A percentile compares a stretch with the other conserved stretches of the same genome.
Evolutionary conservation across 495 filamentous ascomycete genomes (phyloP).

Genomic region (Hypoxylon crocopeplum): DNA sequence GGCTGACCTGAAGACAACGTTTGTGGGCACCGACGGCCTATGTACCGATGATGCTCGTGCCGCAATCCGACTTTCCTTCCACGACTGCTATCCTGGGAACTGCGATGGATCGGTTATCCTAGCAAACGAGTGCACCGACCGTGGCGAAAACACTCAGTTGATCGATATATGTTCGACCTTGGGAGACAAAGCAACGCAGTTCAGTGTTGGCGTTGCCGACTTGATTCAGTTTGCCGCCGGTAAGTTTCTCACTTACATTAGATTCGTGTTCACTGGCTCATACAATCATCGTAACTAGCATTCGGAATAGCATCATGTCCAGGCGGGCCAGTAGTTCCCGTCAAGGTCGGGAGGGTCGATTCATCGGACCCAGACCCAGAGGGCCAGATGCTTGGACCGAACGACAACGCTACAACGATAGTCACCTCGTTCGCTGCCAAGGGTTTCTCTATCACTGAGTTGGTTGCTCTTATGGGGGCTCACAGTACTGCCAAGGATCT

Average conservation of each 20-base stretch:
- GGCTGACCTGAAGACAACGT: slow-evolving; percentile 24
- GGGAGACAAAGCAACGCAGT: slow-evolving; percentile 28
- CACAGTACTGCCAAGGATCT: slow-evolving; percentile 32
- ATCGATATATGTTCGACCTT: slow-evolving; percentile 25
- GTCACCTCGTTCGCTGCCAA: slow-evolving; percentile 30
- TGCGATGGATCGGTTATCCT: slow-evolving; percentile 37
- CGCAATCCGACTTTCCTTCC: slow-evolving; percentile 34
- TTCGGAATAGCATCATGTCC: slow-evolving; percentile 28
- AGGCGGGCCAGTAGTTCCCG: slow-evolving; percentile 24
- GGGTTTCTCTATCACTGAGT: slow-evolving; percentile 31
- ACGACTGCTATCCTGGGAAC: slow-evolving; percentile 34
- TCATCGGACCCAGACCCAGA: slow-evolving; percentile 15
- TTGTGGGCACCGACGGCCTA: slow-evolving; percentile 14
- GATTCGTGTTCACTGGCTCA: neutral
- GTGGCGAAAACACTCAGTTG: slow-evolving; percentile 27
- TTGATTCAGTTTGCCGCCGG: slow-evolving; percentile 36
- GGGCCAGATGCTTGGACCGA: slow-evolving; percentile 18
- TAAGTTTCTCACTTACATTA: slow-evolving; percentile 9
- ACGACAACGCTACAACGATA: slow-evolving; percentile 22
- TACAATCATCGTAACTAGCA: slow-evolving; percentile 10
- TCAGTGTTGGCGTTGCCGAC: slow-evolving; percentile 30
- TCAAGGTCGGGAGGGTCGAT: slow-evolving; percentile 34
- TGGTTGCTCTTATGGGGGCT: slow-evolving; percentile 35
- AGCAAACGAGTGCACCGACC: slow-evolving; percentile 29
- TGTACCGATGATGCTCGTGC: slow-evolving; percentile 37